phyloP scores from a whole-genome alignment of 441 rosid genomes.

The Pelargonium fulgidum region DNA sequence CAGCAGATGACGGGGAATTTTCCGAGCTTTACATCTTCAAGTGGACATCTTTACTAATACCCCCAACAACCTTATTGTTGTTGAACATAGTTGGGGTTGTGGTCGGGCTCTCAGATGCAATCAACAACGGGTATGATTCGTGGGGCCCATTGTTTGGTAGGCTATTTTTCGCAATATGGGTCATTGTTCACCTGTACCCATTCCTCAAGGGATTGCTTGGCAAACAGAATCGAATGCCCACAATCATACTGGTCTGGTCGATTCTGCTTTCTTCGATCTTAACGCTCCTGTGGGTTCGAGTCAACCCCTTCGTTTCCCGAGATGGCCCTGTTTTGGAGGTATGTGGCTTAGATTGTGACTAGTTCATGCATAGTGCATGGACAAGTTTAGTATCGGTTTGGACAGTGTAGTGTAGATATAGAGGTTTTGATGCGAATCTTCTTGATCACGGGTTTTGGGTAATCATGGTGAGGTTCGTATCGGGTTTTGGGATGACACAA shows the following conservation, averaged over 20 bases:
- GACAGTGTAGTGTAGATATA: constrained; percentile 7
- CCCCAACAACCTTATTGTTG: constrained; percentile 70
- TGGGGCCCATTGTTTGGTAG: constrained; percentile 95
- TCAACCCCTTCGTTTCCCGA: constrained; percentile 66
- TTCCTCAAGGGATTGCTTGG: constrained; percentile 90
- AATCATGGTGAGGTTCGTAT: too few species aligned
- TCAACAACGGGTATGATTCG: constrained; percentile 83
- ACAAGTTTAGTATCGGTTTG: neutral
- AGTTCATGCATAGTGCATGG: too few species aligned
- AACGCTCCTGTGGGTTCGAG: constrained; percentile 81
- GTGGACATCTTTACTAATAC: constrained; percentile 83
- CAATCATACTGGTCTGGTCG: constrained; percentile 86
- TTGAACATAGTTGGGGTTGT: constrained; percentile 70
- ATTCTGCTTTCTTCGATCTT: constrained; percentile 79
- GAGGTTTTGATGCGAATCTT: constrained; percentile 9
- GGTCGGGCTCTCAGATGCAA: constrained; percentile 80
- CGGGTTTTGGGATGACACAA: constrained; percentile 8
- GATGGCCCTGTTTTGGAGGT: constrained; percentile 66
- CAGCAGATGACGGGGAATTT: constrained; percentile 80
- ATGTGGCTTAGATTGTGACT: constrained; percentile 65
- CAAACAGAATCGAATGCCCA: constrained; percentile 73
- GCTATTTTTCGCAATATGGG: constrained; percentile 86
- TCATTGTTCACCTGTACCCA: constrained; percentile 82
- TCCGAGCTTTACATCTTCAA: constrained; percentile 87
- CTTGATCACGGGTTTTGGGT: too few species aligned